Conservation (phyloP, 1,139 yeast species). For the Geotrichum bryndzae region DNA sequence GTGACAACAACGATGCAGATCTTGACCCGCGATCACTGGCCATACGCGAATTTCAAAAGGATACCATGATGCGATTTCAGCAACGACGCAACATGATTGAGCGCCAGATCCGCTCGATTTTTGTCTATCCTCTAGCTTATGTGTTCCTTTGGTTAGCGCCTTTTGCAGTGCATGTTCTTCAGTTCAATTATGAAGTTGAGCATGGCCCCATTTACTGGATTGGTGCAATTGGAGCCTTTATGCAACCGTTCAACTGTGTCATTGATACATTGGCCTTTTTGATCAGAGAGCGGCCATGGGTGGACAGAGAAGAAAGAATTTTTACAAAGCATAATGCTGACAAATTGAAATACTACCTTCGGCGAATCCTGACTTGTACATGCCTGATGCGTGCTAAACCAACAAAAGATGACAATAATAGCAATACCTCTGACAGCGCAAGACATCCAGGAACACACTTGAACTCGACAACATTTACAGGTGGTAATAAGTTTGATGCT, state of each 20-base stretch:
- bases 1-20: neutral
- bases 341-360: conserved; percentile 5
- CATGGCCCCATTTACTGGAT: conserved; percentile 55
- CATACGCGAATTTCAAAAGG: conserved; percentile 44
- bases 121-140: conserved; percentile 80
- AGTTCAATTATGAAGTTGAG: conserved; percentile 34
- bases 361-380: conserved; percentile 7
- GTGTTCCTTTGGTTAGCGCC: conserved; percentile 79
- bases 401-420: neutral
- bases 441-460: neutral
- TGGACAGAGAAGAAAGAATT: conserved; percentile 16
- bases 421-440: neutral
- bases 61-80: conserved; percentile 54
- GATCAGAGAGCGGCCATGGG: conserved; percentile 48
- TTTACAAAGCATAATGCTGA: conserved; percentile 14
- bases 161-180: conserved; percentile 59
- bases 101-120: conserved; percentile 72
- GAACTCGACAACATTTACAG: neutral
- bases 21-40: conserved; percentile 15
- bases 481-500: neutral
- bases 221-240: conserved; percentile 61
- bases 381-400: neutral
- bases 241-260: conserved; percentile 76
- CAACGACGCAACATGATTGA: conserved; percentile 60
- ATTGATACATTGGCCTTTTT: conserved; percentile 73